Evolutionary conservation across 176 grass and related monocot species (phyloP).

Genomic region (Poa pratensis): DNA sequence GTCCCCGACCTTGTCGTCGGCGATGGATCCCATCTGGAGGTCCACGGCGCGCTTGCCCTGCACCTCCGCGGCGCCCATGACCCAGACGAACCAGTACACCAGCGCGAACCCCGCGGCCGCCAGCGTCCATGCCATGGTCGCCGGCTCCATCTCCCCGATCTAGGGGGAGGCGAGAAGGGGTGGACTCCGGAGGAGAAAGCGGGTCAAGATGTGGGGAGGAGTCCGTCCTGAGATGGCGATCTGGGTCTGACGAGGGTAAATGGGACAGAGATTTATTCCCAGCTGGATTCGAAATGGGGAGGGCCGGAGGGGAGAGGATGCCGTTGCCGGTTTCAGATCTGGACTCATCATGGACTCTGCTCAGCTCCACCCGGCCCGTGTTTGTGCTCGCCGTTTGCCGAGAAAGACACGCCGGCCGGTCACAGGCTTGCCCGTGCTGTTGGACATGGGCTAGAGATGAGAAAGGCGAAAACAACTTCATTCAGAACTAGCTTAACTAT

Average conservation of each 20-base stretch:
- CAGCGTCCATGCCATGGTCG: constrained; percentile 56
- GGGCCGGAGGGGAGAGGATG: neutral
- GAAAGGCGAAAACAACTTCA: too few relatives aligned
- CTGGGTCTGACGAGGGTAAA: constrained; percentile 3
- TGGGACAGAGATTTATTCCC: constrained; percentile 36
- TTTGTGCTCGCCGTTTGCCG: neutral
- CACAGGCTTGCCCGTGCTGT: neutral
- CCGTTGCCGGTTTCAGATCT: constrained; percentile 29
- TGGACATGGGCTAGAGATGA: too few relatives aligned
- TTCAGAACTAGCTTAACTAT: too few relatives aligned
- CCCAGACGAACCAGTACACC: constrained; percentile 82
- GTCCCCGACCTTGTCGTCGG: constrained; percentile 61
- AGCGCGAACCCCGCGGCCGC: constrained; percentile 41
- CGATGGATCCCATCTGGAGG: constrained; percentile 75
- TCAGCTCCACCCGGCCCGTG: neutral
- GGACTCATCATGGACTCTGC: neutral
- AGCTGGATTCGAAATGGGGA: constrained; percentile 18
- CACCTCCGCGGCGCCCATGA: constrained; percentile 77
- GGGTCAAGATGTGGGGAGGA: neutral
- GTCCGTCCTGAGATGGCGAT: constrained; percentile 25
- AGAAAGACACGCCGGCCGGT: neutral
- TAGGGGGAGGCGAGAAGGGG: constrained; percentile 4
- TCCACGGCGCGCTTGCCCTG: constrained; percentile 74
- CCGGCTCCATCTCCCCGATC: constrained; percentile 56
- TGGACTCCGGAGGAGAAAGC: constrained; percentile 25